Evolutionary conservation across 129 eudicot genomes (phyloP), one percentile per base, ranked within the genome.

Genomic region (Flaveria robusta): DNA sequence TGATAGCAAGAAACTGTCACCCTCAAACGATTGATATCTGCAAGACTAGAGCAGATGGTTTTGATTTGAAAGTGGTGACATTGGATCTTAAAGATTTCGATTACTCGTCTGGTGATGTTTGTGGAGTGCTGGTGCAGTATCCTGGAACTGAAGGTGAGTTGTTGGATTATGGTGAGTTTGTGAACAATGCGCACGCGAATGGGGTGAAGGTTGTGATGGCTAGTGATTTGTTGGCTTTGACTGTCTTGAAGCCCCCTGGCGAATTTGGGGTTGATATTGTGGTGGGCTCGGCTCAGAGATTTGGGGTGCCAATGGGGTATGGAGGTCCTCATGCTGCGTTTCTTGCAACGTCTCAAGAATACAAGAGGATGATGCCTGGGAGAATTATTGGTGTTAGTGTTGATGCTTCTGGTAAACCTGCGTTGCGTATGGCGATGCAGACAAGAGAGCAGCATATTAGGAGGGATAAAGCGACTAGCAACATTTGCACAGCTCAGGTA

Each of bases 301-400:
- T 93, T 82, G 98, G 98, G 1, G 98, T 93, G 11, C 98, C 98
- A 1, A 93, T 93, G 98, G 98, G 98, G 71, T 93, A 93, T 80
- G 98, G 98, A 1, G 98, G 98, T 43, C 98, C 98, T 39, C 98
- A 93, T 77, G 98, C 98, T 4, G 98, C 98, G 6, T 93, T 93
- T 82, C 79, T 93, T 80, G 98, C 98, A 15, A 93, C 98, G 0
- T 88, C 96, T 7, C 98, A 93, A 68, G 98, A 93, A 77, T 93
- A 93, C 68, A 93, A 93, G 92, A 87, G 98, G 81, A 86, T 93
- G 92, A 93, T 93, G 98, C 98, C 98, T 0, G 98, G 98, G 29
- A 87, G 98, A 58, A 90, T 93, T 85, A 93, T 93, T 82, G 98
- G 98, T 66, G 87, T 93, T 2, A 93, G 97, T 70, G 97, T 93